Evolutionary conservation across 306 rosid species (phyloP).

Genomic region (Calophaca sinica): DNA sequence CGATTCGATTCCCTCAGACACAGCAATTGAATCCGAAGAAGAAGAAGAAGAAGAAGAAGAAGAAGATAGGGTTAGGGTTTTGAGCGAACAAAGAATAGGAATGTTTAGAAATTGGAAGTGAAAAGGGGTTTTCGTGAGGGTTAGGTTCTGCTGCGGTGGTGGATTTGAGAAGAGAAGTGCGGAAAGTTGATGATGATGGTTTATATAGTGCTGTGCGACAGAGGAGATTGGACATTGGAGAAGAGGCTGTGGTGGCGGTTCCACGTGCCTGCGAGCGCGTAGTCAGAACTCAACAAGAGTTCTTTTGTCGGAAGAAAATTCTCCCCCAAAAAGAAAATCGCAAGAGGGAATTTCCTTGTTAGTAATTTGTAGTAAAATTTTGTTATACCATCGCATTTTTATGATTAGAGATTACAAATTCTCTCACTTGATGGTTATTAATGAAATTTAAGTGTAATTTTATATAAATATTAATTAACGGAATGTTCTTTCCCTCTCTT

Average conservation of each 20-base stretch:
- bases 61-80: slow-evolving; percentile 38
- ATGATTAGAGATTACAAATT: too few relatives aligned
- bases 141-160: slow-evolving; percentile 40
- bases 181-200: slow-evolving; percentile 3
- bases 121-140: slow-evolving; percentile 46
- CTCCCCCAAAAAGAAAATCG: too few relatives aligned
- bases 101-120: neutral
- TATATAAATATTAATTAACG: too few relatives aligned
- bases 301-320: neutral
- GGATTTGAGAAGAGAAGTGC: neutral
- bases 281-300: neutral
- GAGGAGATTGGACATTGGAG: slow-evolving; percentile 2
- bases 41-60: too few relatives aligned
- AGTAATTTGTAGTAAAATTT: too few relatives aligned
- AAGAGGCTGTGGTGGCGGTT: neutral
- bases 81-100: neutral
- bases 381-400: too few relatives aligned
- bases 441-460: too few relatives aligned
- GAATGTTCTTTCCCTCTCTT: too few relatives aligned
- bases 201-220: slow-evolving; percentile 31
- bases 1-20: neutral
- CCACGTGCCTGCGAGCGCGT: slow-evolving; percentile 45
- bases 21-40: neutral
- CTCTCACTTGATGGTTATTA: too few relatives aligned
- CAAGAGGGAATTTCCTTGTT: too few relatives aligned